A percentile compares a stretch with the other conserved stretches of the same genome.
Conservation (phyloP, 768 basidiomycete genomes). For the Mycena vitilis region DNA sequence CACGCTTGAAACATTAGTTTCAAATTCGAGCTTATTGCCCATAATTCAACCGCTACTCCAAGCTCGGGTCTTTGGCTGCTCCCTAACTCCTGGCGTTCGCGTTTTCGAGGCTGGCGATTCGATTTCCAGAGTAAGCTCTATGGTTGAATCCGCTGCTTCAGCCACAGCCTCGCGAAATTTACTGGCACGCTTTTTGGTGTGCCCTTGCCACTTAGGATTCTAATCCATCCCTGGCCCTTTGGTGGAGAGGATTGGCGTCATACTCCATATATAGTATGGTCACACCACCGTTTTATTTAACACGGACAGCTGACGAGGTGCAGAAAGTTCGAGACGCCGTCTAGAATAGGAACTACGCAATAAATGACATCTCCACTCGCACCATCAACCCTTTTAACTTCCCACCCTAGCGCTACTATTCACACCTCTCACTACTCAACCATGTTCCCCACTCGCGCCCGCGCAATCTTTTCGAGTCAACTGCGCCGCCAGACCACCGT, state of each 20-base stretch:
- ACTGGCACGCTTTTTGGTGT: background rate
- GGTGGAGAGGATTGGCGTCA: background rate
- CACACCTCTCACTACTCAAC: background rate
- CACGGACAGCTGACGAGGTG: slow-evolving; percentile 19
- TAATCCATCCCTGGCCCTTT: background rate
- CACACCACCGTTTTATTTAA: slow-evolving; percentile 4
- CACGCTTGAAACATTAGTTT: too few relatives aligned
- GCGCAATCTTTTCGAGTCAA: slow-evolving; percentile 14
- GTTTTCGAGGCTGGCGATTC: too few relatives aligned
- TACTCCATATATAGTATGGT: slow-evolving; percentile 22
- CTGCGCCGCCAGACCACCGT: slow-evolving; percentile 27
- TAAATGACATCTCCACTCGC: slow-evolving; percentile 19
- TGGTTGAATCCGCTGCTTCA: too few relatives aligned
- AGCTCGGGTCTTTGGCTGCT: too few relatives aligned
- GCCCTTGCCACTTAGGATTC: background rate
- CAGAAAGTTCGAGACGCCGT: slow-evolving; percentile 20
- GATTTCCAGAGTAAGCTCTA: too few relatives aligned
- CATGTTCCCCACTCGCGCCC: slow-evolving; percentile 28
- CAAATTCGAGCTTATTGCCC: too few relatives aligned
- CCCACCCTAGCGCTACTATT: background rate
- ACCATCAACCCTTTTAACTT: background rate
- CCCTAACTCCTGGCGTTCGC: too few relatives aligned
- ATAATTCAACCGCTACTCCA: too few relatives aligned
- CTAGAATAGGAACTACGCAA: slow-evolving; percentile 22
- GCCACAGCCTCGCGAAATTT: too few relatives aligned